Evolutionary conservation across 1,284 basidiomycete genomes (phyloP), one percentile per base, ranked within the genome.

Genomic region (Malassezia cuniculi): DNA sequence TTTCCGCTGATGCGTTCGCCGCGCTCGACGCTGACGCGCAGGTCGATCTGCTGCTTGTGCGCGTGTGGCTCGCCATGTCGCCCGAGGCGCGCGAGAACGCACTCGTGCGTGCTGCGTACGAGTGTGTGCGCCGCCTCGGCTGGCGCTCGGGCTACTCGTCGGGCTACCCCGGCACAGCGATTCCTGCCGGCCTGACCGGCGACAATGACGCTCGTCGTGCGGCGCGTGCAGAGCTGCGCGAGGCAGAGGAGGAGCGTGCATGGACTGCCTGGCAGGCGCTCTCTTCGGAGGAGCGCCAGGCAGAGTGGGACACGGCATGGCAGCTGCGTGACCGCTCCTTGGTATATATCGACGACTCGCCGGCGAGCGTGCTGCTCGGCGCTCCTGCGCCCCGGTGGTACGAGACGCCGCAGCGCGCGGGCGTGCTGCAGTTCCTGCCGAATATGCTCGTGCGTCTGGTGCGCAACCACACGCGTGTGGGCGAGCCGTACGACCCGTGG

Each of bases 401-500:
- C 41, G 19, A 40, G 6, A 34, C 28, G 14, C 60, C 63, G 8
- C 53, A 62, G 36, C 50, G 57, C 5, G 59, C 52, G 0, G 87
- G 84, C 32, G 77, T 81, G 58, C 77, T 79, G 52, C 74, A 87
- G 30, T 94, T 84, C 70, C 77, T 94, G 29, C 89, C 87, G 31
- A 93, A 93, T 69, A 74, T 82, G 56, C 69, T 81, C 49, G 79
- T 93, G 69, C 76, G 78, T 41, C 74, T 94, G 39, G 78, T 90
- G 31, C 78, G 83, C 27, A 94, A 94, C 69, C 70, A 80, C 58
- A 87, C 85, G 0, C 77, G 75, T 0, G 69, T 71, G 1, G 83
- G 81, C 0, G 70, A 82, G 57, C 73, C 83, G 4, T 94, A 94
- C 73, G 90, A 94, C 55, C 82, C 86, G 1, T 87, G 80, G 71